A percentile compares a stretch with the other conserved stretches of the same genome.
phyloP scores from a whole-genome alignment of 169 alveolate species.

The Neospora caninum region DNA sequence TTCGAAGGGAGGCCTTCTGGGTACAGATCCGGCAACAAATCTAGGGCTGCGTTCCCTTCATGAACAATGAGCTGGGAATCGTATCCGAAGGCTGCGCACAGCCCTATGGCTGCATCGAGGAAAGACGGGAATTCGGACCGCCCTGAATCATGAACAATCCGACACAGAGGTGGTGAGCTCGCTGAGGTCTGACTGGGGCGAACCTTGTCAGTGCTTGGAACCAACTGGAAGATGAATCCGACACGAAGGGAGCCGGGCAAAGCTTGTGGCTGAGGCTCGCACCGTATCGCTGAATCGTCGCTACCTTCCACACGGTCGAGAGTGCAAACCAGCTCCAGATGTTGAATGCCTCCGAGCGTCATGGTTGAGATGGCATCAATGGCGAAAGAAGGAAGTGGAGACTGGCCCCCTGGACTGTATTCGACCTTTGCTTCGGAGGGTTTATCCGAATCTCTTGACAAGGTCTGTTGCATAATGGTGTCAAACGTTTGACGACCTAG shows the following conservation, averaged over 20 bases:
- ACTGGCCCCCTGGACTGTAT: not conserved
- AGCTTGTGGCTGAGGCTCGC: not conserved
- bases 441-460: not conserved
- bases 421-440: not conserved
- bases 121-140: not conserved
- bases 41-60: not conserved
- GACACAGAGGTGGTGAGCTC: not conserved
- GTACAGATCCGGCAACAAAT: not conserved
- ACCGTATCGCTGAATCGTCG: not conserved
- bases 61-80: constrained; percentile 27
- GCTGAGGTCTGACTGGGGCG: not conserved
- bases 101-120: constrained; percentile 27
- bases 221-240: not conserved
- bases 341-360: not conserved
- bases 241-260: constrained; percentile 21
- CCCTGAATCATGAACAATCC: not conserved
- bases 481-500: not conserved
- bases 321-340: not conserved
- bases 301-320: constrained; percentile 3
- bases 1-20: not conserved
- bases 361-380: not conserved
- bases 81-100: constrained; percentile 39
- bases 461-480: not conserved
- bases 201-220: not conserved
- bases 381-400: not conserved